phyloP scores from a whole-genome alignment of 495 filamentous ascomycete species.

The Chaetomium fimeti region DNA sequence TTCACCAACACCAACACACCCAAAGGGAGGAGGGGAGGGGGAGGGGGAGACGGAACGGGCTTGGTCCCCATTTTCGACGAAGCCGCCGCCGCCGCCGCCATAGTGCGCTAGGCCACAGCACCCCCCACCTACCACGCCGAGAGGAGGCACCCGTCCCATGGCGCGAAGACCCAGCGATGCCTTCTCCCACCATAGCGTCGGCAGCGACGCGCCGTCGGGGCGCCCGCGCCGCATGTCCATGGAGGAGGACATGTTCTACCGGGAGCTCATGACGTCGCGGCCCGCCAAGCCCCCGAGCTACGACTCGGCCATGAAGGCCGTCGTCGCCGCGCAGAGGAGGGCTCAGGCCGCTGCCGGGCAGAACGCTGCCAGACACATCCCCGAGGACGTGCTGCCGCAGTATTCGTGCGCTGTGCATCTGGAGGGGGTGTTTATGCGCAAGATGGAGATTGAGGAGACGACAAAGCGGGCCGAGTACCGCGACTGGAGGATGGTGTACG shows the following conservation, averaged over 20 bases:
- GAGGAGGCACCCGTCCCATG: constrained; percentile 31
- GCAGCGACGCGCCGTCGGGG: constrained; percentile 28
- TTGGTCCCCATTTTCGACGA: constrained; percentile 3
- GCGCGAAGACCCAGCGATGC: constrained; percentile 33
- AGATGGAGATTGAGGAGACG: constrained; percentile 58
- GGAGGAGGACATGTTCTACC: constrained; percentile 43
- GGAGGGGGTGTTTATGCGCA: constrained; percentile 54
- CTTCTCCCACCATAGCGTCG: constrained; percentile 36
- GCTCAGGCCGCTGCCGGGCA: constrained; percentile 13
- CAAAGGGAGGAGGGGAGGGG: constrained; percentile 20
- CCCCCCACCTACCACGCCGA: neutral
- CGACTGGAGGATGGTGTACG: constrained; percentile 57
- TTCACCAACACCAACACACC: constrained; percentile 9
- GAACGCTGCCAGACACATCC: constrained; percentile 2
- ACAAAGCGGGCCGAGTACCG: constrained; percentile 53
- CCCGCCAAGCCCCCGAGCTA: constrained; percentile 41
- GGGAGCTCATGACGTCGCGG: constrained; percentile 38
- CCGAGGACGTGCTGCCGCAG: constrained; percentile 46
- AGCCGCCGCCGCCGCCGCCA: constrained; percentile 7
- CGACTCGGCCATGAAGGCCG: constrained; percentile 37
- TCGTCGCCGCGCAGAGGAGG: constrained; percentile 39
- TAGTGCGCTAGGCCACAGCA: constrained; percentile 14
- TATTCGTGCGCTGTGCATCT: constrained; percentile 57
- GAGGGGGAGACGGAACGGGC: constrained; percentile 17
- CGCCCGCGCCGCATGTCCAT: constrained; percentile 42